Evolutionary conservation across 1,284 basidiomycete genomes (phyloP), one percentile per base, ranked within the genome.

Genomic region (Boletus smithii): DNA sequence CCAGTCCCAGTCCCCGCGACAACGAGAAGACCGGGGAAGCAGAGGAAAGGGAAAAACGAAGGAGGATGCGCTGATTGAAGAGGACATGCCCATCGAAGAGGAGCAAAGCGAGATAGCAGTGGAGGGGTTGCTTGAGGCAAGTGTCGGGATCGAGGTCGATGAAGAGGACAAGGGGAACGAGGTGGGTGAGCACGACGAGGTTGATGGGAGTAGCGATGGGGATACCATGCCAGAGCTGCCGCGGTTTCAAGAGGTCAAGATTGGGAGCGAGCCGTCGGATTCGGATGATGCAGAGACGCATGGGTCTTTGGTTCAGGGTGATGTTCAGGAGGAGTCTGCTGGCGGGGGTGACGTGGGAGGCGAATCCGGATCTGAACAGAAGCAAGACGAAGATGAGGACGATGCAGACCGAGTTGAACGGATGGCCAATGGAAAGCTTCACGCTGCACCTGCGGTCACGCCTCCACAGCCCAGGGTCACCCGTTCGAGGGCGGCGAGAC

Each of bases 241-340:
- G 4, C 48, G 16, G 14, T 50, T 13, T 27, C 51, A 66, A 34
- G 51, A 44, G 3, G 6, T 53, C 4, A 54, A 63, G 6, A 18
- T 46, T 7, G 44, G 3, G 26, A n/a, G 3, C 27, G 44, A 49
- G 4, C 59, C 59, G 13, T 55, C 49, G 4, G 62, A 67, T 30
- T 64, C 62, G 17, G 66, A 68, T 33, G 62, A 65, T 30, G 57
- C 48, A 23, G 61, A 66, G 40, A 68, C 53, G 3, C 63, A 65
- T 29, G 41, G 13, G 3, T 32, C 31, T 1, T 48, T 68, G 43
- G 32, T 52, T 10, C 41, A 31, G n/a, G 44, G 16, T 16, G 27
- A 4, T 17, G n/a, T 17, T 14, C 27, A 23, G 2, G n/a, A n/a
- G n/a, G n/a, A n/a, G n/a, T 16, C 43, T 22, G 23, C 5, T 9